Percentiles rank a stretch among this genome's conserved stretches.
Evolutionary conservation across 2,329 filamentous ascomycete species (phyloP).

Genomic region (Pseudocercospora fuligena): DNA sequence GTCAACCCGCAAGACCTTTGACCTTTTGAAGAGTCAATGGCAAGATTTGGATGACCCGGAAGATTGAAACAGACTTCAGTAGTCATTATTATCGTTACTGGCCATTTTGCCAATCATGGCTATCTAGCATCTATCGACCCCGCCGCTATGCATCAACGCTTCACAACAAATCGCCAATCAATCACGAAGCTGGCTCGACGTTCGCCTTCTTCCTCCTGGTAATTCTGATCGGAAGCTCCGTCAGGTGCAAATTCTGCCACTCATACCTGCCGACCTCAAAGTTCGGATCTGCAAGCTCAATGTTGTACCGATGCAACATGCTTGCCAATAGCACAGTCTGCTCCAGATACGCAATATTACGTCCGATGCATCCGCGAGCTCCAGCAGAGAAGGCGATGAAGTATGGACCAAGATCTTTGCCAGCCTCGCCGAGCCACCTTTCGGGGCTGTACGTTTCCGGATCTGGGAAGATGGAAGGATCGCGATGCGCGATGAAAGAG

Average conservation of each 20-base stretch:
- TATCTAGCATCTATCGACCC: background rate
- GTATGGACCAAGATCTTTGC: slow-evolving; percentile 24
- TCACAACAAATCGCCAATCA: background rate
- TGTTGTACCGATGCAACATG: slow-evolving; percentile 45
- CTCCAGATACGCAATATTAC: slow-evolving; percentile 38
- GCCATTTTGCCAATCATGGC: background rate
- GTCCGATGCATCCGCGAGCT: slow-evolving; percentile 43
- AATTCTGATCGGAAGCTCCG: slow-evolving; percentile 46
- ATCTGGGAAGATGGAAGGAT: slow-evolving; percentile 42
- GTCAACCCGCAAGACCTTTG: slow-evolving; percentile 24
- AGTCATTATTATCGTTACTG: background rate
- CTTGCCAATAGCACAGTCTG: slow-evolving; percentile 36
- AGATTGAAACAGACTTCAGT: slow-evolving; percentile 2
- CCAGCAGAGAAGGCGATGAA: slow-evolving; percentile 43
- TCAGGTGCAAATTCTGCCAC: slow-evolving; percentile 45
- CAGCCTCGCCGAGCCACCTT: slow-evolving; percentile 30
- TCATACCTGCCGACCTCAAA: slow-evolving; percentile 45
- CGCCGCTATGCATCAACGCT: slow-evolving; percentile 1
- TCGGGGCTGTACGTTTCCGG: slow-evolving; percentile 26
- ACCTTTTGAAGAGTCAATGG: slow-evolving; percentile 31
- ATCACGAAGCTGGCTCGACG: background rate
- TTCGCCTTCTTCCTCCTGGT: slow-evolving; percentile 36
- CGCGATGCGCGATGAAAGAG: slow-evolving; percentile 26
- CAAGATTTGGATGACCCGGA: slow-evolving; percentile 27
- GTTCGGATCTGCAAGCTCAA: slow-evolving; percentile 43